Evolutionary conservation across 257 asterid genomes (phyloP), one percentile per base, ranked within the genome.

Genomic region (Hygrophila difformis): DNA sequence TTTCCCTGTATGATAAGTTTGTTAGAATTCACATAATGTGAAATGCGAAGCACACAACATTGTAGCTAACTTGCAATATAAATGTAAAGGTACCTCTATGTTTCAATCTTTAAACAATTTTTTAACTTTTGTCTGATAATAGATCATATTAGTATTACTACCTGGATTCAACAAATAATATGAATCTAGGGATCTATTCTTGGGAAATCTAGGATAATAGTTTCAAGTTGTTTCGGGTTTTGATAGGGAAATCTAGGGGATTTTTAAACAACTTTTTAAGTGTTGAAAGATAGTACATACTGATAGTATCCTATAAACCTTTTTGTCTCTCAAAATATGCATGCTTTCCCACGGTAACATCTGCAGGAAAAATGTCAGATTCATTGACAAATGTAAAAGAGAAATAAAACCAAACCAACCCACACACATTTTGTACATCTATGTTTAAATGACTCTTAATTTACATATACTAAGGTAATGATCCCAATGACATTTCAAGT

Each of bases 261-360:
- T n/a, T n/a, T n/a, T n/a, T n/a, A n/a, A n/a, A n/a, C 75, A 67
- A 57, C 84, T 69, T 36, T n/a, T 71, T 66, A 44, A 89, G 73
- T 40, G 87, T 68, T 24, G 79, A 49, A 56, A 55, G 59, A 91
- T 82, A 73, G 93, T 78, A 53, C 74, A 59, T 85, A n/a, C 65
- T 35, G 96, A 91, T 31, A 95, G 96, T 93, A 91, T 91, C 26
- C 98, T 86, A 54, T 91, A 91, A 48, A 91, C 94, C 73, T 91
- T n/a, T n/a, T 95, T 60, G 56, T 68, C 73, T 68, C 93, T 72
- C 64, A 86, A 53, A 57, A 86, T 64, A 16, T 96, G 96, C 51
- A 91, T 71, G 70, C 60, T 86, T 65, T 91, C 96, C 99, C 99
- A 91, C 6, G 95, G 93, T 65, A 91, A 87, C 96, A 91, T 91